Evolutionary conservation across 768 basidiomycete genomes (phyloP).

Genomic region (Boletus subparvulus): DNA sequence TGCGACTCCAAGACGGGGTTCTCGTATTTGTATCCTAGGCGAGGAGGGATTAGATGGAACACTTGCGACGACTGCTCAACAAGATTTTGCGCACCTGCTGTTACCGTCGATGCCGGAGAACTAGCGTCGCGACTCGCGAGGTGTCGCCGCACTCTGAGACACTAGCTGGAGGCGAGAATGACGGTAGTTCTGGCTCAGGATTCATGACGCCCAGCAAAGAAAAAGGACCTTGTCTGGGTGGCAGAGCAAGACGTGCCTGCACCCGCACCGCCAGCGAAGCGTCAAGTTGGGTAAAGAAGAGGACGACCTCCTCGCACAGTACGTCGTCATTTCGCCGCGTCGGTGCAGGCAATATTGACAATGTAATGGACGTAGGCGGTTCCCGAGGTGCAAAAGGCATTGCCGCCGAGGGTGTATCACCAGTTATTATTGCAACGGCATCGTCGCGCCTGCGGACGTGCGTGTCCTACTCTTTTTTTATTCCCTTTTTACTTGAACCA

Average conservation of each 20-base stretch:
- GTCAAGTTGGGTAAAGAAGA: constrained; percentile 45
- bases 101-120: background rate
- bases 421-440: constrained; percentile 96
- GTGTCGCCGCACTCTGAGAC: constrained; percentile 8
- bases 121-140: constrained; percentile 11
- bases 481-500: background rate
- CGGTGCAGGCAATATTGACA: background rate
- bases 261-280: constrained; percentile 27
- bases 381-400: constrained; percentile 40
- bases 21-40: background rate
- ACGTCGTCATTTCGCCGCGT: background rate
- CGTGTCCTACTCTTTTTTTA: constrained; percentile 16
- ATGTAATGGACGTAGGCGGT: constrained; percentile 29
- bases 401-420: constrained; percentile 40
- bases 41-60: background rate
- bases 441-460: constrained; percentile 94
- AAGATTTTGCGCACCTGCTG: background rate
- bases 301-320: constrained; percentile 43
- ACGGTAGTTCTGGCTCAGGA: background rate
- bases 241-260: constrained; percentile 27
- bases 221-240: constrained; percentile 26
- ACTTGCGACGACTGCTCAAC: background rate
- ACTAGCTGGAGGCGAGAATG: constrained; percentile 4
- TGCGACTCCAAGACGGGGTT: constrained; percentile 19
- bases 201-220: constrained; percentile 1